Evolutionary conservation across 2,329 filamentous ascomycete genomes (phyloP).

Genomic region (Penicillium sp.): DNA sequence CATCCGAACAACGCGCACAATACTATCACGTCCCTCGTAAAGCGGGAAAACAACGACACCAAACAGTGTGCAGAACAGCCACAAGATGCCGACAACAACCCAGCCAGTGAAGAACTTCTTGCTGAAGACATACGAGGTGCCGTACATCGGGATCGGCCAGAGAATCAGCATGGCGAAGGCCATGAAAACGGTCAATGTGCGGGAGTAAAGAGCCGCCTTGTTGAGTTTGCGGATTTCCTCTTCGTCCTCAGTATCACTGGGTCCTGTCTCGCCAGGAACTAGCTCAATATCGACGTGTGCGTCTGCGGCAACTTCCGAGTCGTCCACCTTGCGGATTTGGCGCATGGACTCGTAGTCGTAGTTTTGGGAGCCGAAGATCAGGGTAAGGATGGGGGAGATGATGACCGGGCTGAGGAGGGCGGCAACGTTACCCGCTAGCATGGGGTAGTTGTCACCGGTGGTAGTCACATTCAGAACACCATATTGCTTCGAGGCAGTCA

Average conservation of each 20-base stretch:
- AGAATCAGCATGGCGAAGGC: conserved; percentile 73
- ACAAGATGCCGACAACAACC: conserved; percentile 74
- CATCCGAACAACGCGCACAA: conserved; percentile 60
- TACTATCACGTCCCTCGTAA: conserved; percentile 73
- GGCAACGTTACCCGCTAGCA: conserved; percentile 84
- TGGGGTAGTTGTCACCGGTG: conserved; percentile 82
- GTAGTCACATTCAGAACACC: conserved; percentile 69
- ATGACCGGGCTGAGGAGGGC: conserved; percentile 75
- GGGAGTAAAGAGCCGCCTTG: conserved; percentile 56
- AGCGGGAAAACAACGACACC: conserved; percentile 80
- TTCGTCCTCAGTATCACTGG: conserved; percentile 40
- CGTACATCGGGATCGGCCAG: conserved; percentile 94
- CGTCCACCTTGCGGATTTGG: conserved; percentile 74
- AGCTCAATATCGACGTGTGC: conserved; percentile 68
- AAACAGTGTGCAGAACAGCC: conserved; percentile 72
- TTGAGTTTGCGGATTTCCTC: conserved; percentile 54
- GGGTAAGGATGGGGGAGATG: conserved; percentile 74
- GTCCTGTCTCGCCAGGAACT: conserved; percentile 52
- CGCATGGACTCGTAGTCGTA: conserved; percentile 89
- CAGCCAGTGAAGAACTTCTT: conserved; percentile 82
- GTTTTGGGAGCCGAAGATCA: conserved; percentile 67
- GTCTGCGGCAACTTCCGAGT: conserved; percentile 67
- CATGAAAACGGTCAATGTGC: conserved; percentile 61
- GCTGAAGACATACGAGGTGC: conserved; percentile 75
- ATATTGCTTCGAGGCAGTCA: conserved; percentile 70